Evolutionary conservation across 1,139 yeast genomes (phyloP).

Genomic region (Yamadazyma taylorii): DNA sequence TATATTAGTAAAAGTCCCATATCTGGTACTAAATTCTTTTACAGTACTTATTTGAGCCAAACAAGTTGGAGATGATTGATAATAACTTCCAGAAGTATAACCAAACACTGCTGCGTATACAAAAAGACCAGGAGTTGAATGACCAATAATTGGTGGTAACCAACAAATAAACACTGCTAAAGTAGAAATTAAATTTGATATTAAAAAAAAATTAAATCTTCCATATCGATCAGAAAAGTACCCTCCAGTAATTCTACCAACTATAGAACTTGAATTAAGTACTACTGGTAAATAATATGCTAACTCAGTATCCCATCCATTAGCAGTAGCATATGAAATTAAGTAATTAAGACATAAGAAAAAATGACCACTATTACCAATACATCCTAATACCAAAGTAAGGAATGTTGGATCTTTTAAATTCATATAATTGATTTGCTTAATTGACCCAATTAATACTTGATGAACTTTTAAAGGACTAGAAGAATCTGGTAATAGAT

Average conservation of each 20-base stretch:
- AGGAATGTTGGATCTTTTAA: constrained; percentile 22
- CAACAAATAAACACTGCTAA: constrained; percentile 26
- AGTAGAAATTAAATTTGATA: constrained; percentile 20
- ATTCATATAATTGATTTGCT: constrained; percentile 22
- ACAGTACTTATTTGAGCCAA: constrained; percentile 29
- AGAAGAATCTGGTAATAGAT: constrained; percentile 2
- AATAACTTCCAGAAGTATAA: constrained; percentile 26
- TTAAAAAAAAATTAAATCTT: constrained; percentile 28
- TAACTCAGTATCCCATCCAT: constrained; percentile 21
- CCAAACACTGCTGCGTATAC: constrained; percentile 30
- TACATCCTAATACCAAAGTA: constrained; percentile 22
- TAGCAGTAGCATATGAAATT: constrained; percentile 30
- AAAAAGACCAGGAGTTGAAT: constrained; percentile 25
- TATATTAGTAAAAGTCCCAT: constrained; percentile 28
- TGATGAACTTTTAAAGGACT: not conserved
- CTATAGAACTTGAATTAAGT: constrained; percentile 29
- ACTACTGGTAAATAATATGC: constrained; percentile 28
- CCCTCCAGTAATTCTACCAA: constrained; percentile 32
- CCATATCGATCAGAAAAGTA: constrained; percentile 32
- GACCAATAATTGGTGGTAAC: constrained; percentile 30
- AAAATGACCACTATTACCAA: constrained; percentile 23
- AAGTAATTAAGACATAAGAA: constrained; percentile 26
- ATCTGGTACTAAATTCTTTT: constrained; percentile 26
- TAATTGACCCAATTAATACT: constrained; percentile 13
- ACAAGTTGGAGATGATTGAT: constrained; percentile 33